Evolutionary conservation across 164 flowering plant genomes (phyloP), one percentile per base, ranked within the genome.

Genomic region (Akebia trifoliata): DNA sequence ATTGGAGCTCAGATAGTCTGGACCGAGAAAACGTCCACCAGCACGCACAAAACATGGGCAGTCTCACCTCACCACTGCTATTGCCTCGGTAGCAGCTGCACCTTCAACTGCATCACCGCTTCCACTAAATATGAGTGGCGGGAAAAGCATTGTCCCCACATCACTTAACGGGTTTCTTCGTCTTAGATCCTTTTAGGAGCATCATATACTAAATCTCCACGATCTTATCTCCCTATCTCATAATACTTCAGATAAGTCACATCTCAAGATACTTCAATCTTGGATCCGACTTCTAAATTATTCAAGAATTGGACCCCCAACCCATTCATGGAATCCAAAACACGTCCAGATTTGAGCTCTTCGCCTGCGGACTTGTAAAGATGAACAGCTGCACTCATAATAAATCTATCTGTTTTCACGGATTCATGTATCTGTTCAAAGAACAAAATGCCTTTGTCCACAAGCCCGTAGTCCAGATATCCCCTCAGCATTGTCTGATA

Each of bases 331-430:
- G 69, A 79, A 63, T 69, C 65, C 51, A 82, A 56, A 61, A 81
- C n/a, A 58, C 29, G 60, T 54, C 66, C 64, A 43, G 87, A 91
- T 67, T 72, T 61, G 2, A 5, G 15, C 47, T 75, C 74, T 58
- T 69, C 70, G 39, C 84, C 83, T 15, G 59, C 75, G 34, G 68
- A 62, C 63, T 64, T 76, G 71, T 84, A 91, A 30, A 86, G 73
- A 60, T 80, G 86, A 63, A 81, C 80, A 24, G 83, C 88, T 10
- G 88, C 84, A 72, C 92, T 91, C 71, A 80, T 64, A 6, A 83
- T 66, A 69, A 81, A 86, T 57, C 69, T 62, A 68, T 85, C 90
- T n/a, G 76, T 61, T 63, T 73, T 60, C 8, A 70, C 68, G 54
- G 52, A 64, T 43, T 59, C 60, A 2, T 59, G 57, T 10, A 80